A percentile compares a stretch with the other conserved stretches of the same genome.
Evolutionary conservation across 1,139 yeast genomes (phyloP).

Genomic region (Blastobotrys indianensis): DNA sequence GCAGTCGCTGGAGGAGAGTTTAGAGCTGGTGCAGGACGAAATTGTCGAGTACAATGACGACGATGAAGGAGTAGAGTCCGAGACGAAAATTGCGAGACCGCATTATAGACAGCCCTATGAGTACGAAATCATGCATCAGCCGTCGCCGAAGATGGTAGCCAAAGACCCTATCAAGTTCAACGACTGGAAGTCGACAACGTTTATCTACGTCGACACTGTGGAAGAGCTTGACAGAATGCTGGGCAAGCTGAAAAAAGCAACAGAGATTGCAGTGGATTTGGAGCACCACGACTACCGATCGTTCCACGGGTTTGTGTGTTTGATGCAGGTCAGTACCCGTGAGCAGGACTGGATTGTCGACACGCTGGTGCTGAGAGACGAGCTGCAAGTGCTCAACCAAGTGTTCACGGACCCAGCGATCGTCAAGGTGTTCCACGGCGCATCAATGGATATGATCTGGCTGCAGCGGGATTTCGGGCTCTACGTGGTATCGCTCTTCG

Average conservation of each 20-base stretch:
- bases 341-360: constrained; percentile 82
- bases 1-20: constrained; percentile 48
- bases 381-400: constrained; percentile 58
- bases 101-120: constrained; percentile 80
- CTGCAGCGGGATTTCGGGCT: constrained; percentile 91
- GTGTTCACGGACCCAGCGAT: constrained; percentile 77
- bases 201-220: constrained; percentile 65
- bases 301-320: constrained; percentile 82
- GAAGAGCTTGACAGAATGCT: constrained; percentile 53
- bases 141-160: constrained; percentile 53
- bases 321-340: constrained; percentile 88
- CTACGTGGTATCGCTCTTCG: constrained; percentile 84
- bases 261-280: constrained; percentile 87
- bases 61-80: constrained; percentile 8
- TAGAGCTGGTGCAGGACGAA: constrained; percentile 39
- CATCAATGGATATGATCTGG: constrained; percentile 96
- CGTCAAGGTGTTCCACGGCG: constrained; percentile 91
- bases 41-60: constrained; percentile 24
- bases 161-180: constrained; percentile 50
- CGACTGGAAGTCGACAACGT: constrained; percentile 61
- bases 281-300: constrained; percentile 95
- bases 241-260: constrained; percentile 42
- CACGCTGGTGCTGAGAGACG: constrained; percentile 68
- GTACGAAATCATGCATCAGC: constrained; percentile 63
- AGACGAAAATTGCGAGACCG: constrained; percentile 38